A percentile compares a stretch with the other conserved stretches of the same genome.
phyloP scores from a whole-genome alignment of 2,329 filamentous ascomycete species.

The Fusarium setosum region DNA sequence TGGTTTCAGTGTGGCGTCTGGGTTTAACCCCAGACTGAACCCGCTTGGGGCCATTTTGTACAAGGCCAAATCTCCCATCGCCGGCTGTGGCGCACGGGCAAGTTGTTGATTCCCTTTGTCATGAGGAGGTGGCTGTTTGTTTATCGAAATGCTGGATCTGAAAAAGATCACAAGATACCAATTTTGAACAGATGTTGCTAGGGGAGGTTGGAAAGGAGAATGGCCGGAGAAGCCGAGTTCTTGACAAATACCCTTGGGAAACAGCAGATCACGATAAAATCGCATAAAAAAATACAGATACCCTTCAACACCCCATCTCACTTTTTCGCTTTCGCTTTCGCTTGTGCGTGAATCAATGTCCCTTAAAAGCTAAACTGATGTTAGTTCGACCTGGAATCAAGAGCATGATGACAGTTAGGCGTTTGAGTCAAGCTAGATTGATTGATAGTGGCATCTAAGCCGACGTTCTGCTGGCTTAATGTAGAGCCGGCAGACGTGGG shows the following conservation, averaged over 20 bases:
- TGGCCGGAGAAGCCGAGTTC: constrained; percentile 6
- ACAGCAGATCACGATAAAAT: constrained; percentile 6
- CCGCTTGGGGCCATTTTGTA: not conserved
- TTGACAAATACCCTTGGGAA: constrained; percentile 9
- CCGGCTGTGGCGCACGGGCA: constrained; percentile 27
- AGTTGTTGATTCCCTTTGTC: constrained; percentile 27
- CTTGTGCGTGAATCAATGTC: too few relatives aligned
- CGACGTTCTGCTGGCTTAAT: too few relatives aligned
- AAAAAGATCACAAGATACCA: constrained; percentile 24
- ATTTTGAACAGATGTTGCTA: constrained; percentile 4
- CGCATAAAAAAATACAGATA: constrained; percentile 1
- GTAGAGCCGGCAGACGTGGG: constrained; percentile 1
- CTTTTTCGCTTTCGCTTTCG: not conserved
- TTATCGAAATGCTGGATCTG: constrained; percentile 17
- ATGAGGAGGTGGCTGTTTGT: constrained; percentile 3
- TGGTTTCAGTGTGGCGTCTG: constrained; percentile 5
- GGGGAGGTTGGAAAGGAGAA: constrained; percentile 8
- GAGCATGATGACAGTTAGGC: constrained; percentile 19
- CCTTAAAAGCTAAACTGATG: too few relatives aligned
- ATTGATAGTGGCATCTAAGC: too few relatives aligned
- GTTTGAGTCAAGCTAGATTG: too few relatives aligned
- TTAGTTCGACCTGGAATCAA: too few relatives aligned
- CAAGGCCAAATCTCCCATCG: constrained; percentile 22
- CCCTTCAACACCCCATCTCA: not conserved
- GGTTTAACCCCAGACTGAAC: constrained; percentile 13